Percentiles rank a stretch among this genome's conserved stretches.
Conservation (phyloP, 139 green algal species). For the Parachlorella kessleri region DNA sequence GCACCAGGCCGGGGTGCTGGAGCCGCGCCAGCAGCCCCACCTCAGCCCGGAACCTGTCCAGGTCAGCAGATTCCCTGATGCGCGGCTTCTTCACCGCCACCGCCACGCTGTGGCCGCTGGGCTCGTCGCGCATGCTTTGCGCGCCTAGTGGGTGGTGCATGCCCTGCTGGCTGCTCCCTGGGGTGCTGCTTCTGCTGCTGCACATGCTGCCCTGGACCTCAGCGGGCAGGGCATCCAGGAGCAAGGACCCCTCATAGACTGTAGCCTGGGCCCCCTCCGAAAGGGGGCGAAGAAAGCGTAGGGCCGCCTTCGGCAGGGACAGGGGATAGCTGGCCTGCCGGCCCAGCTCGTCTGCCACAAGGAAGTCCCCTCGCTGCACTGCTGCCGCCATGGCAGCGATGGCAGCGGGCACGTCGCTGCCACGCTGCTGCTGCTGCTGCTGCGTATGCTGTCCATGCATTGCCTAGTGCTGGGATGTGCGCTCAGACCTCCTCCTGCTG, state of each 20-base stretch:
- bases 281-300: constrained; percentile 12
- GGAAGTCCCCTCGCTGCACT: constrained; percentile 47
- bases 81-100: constrained; percentile 80
- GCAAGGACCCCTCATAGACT: constrained; percentile 24
- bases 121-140: too few relatives aligned
- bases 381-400: constrained; percentile 37
- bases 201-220: too few relatives aligned
- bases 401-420: not conserved
- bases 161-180: too few relatives aligned
- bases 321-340: constrained; percentile 21
- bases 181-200: too few relatives aligned
- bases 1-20: constrained; percentile 43
- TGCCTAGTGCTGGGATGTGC: not conserved
- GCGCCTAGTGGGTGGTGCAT: too few relatives aligned
- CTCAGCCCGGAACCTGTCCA: constrained; percentile 75
- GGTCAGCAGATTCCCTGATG: constrained; percentile 63
- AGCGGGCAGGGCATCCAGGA: not conserved
- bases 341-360: constrained; percentile 29
- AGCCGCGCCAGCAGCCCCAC: constrained; percentile 59
- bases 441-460: not conserved
- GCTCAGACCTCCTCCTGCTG: not conserved
- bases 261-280: constrained; percentile 48
- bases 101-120: not conserved
- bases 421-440: not conserved
- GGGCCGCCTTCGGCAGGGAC: constrained; percentile 9